These are phyloP conservation scores for Globisporangium rhizosaccharum DNA, from an alignment of 352 stramenopile genomes.

Conservation along the genomic window DNA sequence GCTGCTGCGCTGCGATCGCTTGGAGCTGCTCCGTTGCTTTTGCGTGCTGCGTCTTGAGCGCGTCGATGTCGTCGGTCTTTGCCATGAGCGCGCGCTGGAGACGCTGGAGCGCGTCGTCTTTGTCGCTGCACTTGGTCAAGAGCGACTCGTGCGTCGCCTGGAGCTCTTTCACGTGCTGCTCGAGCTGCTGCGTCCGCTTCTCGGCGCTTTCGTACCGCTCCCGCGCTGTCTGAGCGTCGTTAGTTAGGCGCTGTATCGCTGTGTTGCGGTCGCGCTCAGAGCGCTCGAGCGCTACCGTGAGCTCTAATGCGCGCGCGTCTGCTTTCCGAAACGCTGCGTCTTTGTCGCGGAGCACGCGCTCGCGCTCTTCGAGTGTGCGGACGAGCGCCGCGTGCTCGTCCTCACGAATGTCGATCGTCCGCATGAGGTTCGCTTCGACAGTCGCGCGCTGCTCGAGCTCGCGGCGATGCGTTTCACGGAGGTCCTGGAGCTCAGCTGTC, in stretches of 20 bases:
- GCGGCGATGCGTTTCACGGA: constrained; percentile 3
- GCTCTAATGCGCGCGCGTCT: neutral
- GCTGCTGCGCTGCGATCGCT: constrained; percentile 46
- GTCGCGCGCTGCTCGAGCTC: constrained; percentile 7
- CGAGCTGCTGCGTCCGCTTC: constrained; percentile 27
- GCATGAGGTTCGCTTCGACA: constrained; percentile 5
- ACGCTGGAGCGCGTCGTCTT: constrained; percentile 51
- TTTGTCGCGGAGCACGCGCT: constrained; percentile 14
- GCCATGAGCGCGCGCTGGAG: constrained; percentile 35
- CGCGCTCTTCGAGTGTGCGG: constrained; percentile 16
- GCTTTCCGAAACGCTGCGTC: constrained; percentile 8
- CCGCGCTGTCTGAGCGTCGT: constrained; percentile 25
- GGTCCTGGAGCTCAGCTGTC: constrained; percentile 1
- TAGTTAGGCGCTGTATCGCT: constrained; percentile 12
- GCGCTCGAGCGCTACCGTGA: constrained; percentile 8
- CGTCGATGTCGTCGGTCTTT: constrained; percentile 47
- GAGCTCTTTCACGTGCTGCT: constrained; percentile 42
- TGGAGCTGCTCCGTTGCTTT: constrained; percentile 53
- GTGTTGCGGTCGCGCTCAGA: neutral
- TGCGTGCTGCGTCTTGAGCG: constrained; percentile 33
- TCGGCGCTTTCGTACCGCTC: constrained; percentile 28
- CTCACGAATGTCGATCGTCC: constrained; percentile 14
- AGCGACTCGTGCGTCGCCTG: constrained; percentile 33
- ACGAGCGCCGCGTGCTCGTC: constrained; percentile 16
- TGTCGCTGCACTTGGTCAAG: constrained; percentile 52